Percentiles rank a stretch among this genome's conserved stretches.
Evolutionary conservation across 805 yeast species (phyloP).

Genomic region (Starmerella sp.): DNA sequence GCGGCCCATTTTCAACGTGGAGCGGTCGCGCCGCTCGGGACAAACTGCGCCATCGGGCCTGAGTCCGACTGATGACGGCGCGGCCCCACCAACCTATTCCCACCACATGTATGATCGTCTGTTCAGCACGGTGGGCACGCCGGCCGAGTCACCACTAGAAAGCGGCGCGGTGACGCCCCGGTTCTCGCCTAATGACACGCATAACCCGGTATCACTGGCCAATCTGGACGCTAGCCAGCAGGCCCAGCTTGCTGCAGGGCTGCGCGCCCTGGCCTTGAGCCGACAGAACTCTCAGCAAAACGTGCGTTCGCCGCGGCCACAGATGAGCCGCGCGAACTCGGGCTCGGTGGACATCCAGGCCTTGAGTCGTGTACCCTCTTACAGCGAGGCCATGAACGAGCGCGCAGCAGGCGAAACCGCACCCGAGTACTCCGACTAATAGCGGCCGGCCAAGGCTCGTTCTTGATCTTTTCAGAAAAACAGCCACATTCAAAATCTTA

Average conservation of each 20-base stretch:
- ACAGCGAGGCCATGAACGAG: constrained; percentile 58
- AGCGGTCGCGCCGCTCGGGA: constrained; percentile 7
- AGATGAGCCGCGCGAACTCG: constrained; percentile 35
- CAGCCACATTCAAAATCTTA: neutral
- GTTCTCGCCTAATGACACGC: constrained; percentile 5
- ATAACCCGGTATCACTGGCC: constrained; percentile 9
- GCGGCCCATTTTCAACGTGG: constrained; percentile 18
- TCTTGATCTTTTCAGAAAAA: no score
- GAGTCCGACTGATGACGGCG: constrained; percentile 15
- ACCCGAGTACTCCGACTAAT: constrained; percentile 47
- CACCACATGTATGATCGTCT: constrained; percentile 70
- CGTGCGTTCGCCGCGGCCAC: constrained; percentile 26
- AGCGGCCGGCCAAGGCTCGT: no score
- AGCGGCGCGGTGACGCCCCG: constrained; percentile 30
- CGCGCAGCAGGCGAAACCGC: constrained; percentile 43
- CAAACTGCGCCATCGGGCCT: constrained; percentile 3
- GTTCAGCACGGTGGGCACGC: constrained; percentile 49
- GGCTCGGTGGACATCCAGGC: constrained; percentile 30
- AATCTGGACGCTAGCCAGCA: constrained; percentile 27
- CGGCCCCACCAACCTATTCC: constrained; percentile 80
- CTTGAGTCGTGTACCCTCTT: constrained; percentile 71
- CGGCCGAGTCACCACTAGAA: constrained; percentile 31
- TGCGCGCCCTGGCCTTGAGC: constrained; percentile 30
- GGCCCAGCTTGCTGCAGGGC: constrained; percentile 32
- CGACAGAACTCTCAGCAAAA: constrained; percentile 20